Evolutionary conservation across 1,284 basidiomycete species (phyloP).

Genomic region (Austroboletus novae-zelandiae): DNA sequence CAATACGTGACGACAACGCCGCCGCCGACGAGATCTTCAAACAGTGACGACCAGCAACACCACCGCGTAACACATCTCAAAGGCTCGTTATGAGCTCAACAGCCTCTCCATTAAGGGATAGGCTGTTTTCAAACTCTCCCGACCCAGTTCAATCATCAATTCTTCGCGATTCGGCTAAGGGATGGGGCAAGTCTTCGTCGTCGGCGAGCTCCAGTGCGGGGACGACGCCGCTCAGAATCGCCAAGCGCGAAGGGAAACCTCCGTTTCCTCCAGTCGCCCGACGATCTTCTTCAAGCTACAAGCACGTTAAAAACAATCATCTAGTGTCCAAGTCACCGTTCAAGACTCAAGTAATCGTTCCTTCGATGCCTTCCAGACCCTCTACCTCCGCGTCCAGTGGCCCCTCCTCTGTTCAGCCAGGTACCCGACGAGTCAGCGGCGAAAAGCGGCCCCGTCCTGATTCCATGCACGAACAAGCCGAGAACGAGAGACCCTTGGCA

Average conservation of each 20-base stretch:
- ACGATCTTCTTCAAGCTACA: conserved; percentile 79
- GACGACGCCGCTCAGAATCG: conserved; percentile 67
- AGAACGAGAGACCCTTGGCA: conserved; percentile 67
- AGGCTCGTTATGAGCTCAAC: conserved; percentile 26
- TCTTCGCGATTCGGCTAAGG: conserved; percentile 55
- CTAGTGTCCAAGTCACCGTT: conserved; percentile 91
- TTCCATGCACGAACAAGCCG: conserved; percentile 65
- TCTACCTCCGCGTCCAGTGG: conserved; percentile 9
- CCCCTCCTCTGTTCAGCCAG: conserved; percentile 9
- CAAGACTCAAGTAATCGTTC: conserved; percentile 58
- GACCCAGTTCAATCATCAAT: conserved; percentile 65
- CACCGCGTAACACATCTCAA: neutral
- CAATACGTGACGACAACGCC: conserved; percentile 6
- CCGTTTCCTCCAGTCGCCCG: conserved; percentile 55
- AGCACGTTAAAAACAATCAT: conserved; percentile 76
- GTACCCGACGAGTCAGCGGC: conserved; percentile 60
- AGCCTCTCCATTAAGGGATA: conserved; percentile 36
- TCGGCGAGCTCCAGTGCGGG: conserved; percentile 34
- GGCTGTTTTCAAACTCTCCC: conserved; percentile 60
- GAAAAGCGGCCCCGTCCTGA: conserved; percentile 69
- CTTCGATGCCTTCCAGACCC: conserved; percentile 40
- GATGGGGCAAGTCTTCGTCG: conserved; percentile 43
- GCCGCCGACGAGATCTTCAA: conserved; percentile 20
- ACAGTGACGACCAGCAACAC: conserved; percentile 15
- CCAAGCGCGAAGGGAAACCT: conserved; percentile 56